A percentile compares a stretch with the other conserved stretches of the same genome.
Conservation (phyloP, 345 rosid genomes). For the Kandelia obovata region DNA sequence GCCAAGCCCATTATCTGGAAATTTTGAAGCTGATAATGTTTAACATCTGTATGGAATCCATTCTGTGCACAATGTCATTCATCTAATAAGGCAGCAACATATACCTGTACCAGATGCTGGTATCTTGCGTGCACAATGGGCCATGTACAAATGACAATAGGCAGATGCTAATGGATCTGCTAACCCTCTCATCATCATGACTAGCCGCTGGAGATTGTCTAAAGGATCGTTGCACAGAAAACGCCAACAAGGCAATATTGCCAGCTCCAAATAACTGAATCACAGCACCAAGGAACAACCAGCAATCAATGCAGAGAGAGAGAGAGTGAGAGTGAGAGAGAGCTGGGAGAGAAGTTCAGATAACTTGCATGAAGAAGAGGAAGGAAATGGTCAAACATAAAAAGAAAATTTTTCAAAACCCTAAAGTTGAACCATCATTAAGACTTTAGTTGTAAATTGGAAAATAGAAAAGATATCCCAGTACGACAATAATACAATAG, state of each 20-base stretch:
- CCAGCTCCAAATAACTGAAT: constrained; percentile 79
- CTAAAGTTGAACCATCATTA: not conserved
- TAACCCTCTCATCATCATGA: constrained; percentile 79
- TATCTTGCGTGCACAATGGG: constrained; percentile 60
- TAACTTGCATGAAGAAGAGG: not conserved
- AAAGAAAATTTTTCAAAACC: constrained; percentile 1
- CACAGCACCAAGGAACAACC: constrained; percentile 7
- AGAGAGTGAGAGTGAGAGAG: not conserved
- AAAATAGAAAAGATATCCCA: not conserved
- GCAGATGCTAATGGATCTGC: constrained; percentile 83
- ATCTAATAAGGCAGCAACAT: constrained; percentile 4
- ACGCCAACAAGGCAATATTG: constrained; percentile 85
- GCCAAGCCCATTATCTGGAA: too few relatives aligned
- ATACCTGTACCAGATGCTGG: constrained; percentile 54
- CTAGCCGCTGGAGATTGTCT: constrained; percentile 58
- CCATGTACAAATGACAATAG: constrained; percentile 76
- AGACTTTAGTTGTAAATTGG: not conserved
- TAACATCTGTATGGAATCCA: not conserved
- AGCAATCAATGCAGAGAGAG: constrained; percentile 6
- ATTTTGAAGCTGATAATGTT: constrained; percentile 3
- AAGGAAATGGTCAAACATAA: constrained; percentile 4
- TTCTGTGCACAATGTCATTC: not conserved
- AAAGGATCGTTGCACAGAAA: constrained; percentile 56
- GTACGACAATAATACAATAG: not conserved
- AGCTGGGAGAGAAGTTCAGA: too few relatives aligned